A percentile compares a stretch with the other conserved stretches of the same genome.
Conservation (phyloP, 345 rosid species). For the Corchorus olitorius region DNA sequence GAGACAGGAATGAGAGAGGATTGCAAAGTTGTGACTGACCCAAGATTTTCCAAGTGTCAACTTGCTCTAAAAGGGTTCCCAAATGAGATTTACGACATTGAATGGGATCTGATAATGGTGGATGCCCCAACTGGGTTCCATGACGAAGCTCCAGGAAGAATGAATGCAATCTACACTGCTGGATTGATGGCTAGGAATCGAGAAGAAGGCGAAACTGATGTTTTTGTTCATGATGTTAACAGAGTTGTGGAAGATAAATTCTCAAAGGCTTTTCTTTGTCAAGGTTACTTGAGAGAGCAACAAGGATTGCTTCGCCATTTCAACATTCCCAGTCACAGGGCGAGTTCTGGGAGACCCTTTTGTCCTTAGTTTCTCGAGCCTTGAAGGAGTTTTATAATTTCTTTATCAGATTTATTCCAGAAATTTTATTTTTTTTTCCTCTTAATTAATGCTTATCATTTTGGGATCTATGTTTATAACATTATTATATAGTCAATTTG, state of each 20-base stretch:
- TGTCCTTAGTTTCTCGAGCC: conserved; percentile 43
- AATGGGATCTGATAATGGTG: conserved; percentile 90
- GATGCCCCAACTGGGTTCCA: conserved; percentile 86
- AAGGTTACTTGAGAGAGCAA: conserved; percentile 71
- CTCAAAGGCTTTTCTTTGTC: conserved; percentile 73
- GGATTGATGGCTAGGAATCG: conserved; percentile 89
- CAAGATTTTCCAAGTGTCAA: conserved; percentile 72
- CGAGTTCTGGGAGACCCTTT: conserved; percentile 49
- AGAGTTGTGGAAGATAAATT: conserved; percentile 74
- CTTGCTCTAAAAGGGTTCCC: conserved; percentile 87
- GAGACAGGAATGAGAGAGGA: conserved; percentile 74
- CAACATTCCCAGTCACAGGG: conserved; percentile 71
- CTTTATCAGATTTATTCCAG: background rate
- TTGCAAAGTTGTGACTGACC: conserved; percentile 68
- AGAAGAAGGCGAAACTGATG: conserved; percentile 70
- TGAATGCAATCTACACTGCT: conserved; percentile 80
- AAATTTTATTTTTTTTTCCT: background rate
- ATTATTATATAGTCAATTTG: background rate
- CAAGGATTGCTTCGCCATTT: conserved; percentile 86
- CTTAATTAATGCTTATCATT: background rate
- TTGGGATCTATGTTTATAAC: background rate
- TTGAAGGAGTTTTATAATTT: background rate
- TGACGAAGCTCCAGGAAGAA: conserved; percentile 86
- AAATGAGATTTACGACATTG: conserved; percentile 61
- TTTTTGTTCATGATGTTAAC: conserved; percentile 88